A percentile compares a stretch with the other conserved stretches of the same genome.
Evolutionary conservation across 257 asterid genomes (phyloP).

Genomic region (Salvia hispanica): DNA sequence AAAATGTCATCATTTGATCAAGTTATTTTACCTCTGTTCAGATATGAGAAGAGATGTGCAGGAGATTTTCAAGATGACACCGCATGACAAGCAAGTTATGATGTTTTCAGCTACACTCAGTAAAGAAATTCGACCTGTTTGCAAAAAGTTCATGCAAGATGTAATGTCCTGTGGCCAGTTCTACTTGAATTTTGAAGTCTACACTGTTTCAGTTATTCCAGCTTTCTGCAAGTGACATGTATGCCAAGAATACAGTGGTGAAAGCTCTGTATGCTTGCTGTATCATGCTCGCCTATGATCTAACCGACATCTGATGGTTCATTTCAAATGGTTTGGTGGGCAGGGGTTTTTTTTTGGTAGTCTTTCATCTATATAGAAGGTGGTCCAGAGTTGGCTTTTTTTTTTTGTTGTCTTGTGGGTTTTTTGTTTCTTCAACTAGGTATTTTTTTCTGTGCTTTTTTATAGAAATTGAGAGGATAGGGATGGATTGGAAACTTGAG

Average conservation of each 20-base stretch:
- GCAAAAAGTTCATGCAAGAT: conserved; percentile 99
- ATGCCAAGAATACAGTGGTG: conserved; percentile 52
- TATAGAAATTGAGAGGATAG: conserved; percentile 23
- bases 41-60: conserved; percentile 97
- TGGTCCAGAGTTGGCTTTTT: conserved; percentile 1
- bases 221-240: conserved; percentile 49
- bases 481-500: conserved; percentile 27
- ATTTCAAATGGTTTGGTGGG: conserved; percentile 29
- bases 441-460: conserved; percentile 7
- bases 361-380: conserved; percentile 22
- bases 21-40: conserved; percentile 33
- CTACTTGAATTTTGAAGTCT: conserved; percentile 69
- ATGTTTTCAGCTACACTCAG: conserved; percentile 97
- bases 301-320: conserved; percentile 36
- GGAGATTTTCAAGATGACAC: conserved; percentile 91
- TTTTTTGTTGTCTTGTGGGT: conserved; percentile 16
- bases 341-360: conserved; percentile 20
- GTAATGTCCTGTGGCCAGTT: conserved; percentile 90
- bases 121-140: conserved; percentile 94
- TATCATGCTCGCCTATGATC: conserved; percentile 40
- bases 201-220: conserved; percentile 56
- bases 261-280: conserved; percentile 49
- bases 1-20: conserved; percentile 6
- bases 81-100: conserved; percentile 98
- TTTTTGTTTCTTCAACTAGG: conserved; percentile 16